Conservation (phyloP, 1,284 basidiomycete species). For the Leccinum idahoense region DNA sequence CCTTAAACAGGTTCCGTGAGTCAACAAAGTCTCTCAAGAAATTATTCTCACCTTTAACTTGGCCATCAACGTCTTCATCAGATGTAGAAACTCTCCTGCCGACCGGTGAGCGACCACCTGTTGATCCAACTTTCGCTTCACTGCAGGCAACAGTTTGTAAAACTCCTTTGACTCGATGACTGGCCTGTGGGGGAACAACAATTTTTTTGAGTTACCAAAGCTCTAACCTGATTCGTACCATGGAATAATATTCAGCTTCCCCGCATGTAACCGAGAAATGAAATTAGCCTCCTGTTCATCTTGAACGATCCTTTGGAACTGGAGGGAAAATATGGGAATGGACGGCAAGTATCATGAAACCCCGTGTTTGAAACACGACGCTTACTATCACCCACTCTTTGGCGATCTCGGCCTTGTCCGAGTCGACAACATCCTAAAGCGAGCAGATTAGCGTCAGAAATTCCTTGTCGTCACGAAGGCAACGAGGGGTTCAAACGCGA, state of each 20-base stretch:
- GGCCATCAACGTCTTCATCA: slow-evolving; percentile 61
- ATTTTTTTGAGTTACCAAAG: not conserved
- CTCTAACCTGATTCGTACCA: slow-evolving; percentile 24
- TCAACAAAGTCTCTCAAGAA: not conserved
- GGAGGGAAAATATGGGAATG: slow-evolving; percentile 41
- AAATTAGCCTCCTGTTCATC: slow-evolving; percentile 60
- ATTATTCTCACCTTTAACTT: slow-evolving; percentile 48
- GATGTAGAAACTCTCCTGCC: slow-evolving; percentile 51
- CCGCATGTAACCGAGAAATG: slow-evolving; percentile 50
- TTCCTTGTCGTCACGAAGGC: not conserved
- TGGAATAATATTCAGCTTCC: slow-evolving; percentile 52
- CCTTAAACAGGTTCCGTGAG: slow-evolving; percentile 28
- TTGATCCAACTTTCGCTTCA: slow-evolving; percentile 44
- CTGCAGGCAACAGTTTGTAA: slow-evolving; percentile 43
- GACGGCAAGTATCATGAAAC: not conserved
- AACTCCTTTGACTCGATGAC: slow-evolving; percentile 59
- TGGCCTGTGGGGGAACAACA: slow-evolving; percentile 36
- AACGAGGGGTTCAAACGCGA: not conserved
- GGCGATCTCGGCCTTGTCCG: slow-evolving; percentile 52
- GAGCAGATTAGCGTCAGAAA: not conserved
- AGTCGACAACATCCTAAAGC: slow-evolving; percentile 52
- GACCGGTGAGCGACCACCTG: slow-evolving; percentile 45
- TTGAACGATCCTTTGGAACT: slow-evolving; percentile 53
- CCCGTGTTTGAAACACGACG: not conserved
- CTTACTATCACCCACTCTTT: slow-evolving; percentile 40